These are phyloP conservation scores for Torulaspora delbrueckii DNA, from an alignment of 805 yeast species.

Conservation along the genomic window DNA sequence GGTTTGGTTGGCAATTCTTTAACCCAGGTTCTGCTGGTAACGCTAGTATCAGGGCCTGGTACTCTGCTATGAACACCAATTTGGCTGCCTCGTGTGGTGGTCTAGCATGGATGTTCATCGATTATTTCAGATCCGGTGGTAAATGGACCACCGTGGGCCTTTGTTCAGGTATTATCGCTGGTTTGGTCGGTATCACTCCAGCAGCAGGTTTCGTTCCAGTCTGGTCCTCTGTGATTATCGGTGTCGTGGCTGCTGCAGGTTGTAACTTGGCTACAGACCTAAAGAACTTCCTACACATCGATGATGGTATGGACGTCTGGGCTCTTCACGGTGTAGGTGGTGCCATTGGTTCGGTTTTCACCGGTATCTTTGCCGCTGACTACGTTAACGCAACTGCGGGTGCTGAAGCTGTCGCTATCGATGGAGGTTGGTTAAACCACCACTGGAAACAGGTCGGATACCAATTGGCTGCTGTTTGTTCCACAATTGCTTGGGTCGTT, in stretches of 20 bases:
- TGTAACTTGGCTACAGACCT: constrained; percentile 85
- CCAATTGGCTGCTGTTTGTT: constrained; percentile 73
- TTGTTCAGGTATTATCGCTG: constrained; percentile 91
- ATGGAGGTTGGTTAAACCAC: constrained; percentile 87
- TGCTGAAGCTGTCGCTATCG: constrained; percentile 46
- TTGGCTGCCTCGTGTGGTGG: constrained; percentile 93
- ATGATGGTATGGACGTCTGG: constrained; percentile 93
- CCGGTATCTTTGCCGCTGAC: constrained; percentile 90
- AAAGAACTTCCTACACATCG: constrained; percentile 66
- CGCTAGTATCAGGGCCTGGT: constrained; percentile 88
- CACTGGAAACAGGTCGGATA: constrained; percentile 79
- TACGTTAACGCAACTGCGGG: constrained; percentile 84
- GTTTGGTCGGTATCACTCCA: constrained; percentile 92
- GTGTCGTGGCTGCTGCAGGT: constrained; percentile 66
- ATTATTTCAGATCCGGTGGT: constrained; percentile 77
- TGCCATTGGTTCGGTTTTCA: constrained; percentile 70
- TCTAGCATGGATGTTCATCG: constrained; percentile 89
- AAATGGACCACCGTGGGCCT: constrained; percentile 93
- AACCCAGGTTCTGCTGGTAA: constrained; percentile 98
- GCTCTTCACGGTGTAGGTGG: constrained; percentile 96
- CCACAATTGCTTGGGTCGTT: constrained; percentile 74
- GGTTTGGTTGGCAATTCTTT: constrained; percentile 97
- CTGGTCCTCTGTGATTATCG: constrained; percentile 81
- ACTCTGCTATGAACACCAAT: constrained; percentile 89
- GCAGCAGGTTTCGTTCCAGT: constrained; percentile 96